Evolutionary conservation across 2,329 filamentous ascomycete genomes (phyloP).

Genomic region (Clonostachys byssicola): DNA sequence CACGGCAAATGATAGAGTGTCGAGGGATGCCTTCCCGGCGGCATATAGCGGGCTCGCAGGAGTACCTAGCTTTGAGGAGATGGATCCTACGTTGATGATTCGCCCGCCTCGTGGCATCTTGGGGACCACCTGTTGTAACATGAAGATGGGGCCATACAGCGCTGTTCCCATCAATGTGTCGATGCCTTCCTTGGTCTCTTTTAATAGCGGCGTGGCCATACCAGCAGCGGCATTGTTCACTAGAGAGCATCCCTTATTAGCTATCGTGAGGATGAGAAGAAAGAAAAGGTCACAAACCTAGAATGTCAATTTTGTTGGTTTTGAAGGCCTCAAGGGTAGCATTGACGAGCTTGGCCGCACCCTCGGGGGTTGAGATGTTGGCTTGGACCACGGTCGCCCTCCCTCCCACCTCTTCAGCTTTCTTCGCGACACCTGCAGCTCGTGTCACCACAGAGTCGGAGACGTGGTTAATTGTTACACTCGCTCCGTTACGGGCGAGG

Average conservation of each 20-base stretch:
- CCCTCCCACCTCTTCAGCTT: constrained; percentile 13
- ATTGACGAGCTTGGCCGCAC: constrained; percentile 20
- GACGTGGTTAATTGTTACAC: constrained; percentile 32
- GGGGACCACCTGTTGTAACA: constrained; percentile 21
- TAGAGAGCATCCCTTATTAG: constrained; percentile 4
- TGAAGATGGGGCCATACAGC: constrained; percentile 24
- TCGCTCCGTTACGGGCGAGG: constrained; percentile 33
- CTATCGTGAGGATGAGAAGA: not conserved
- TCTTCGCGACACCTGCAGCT: constrained; percentile 19
- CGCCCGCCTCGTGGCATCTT: constrained; percentile 26
- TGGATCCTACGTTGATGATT: constrained; percentile 15
- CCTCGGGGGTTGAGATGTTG: constrained; percentile 21
- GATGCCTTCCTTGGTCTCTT: constrained; percentile 13
- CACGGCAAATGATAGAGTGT: constrained; percentile 23
- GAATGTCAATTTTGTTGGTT: constrained; percentile 31
- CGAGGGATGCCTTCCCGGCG: constrained; percentile 23
- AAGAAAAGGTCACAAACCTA: constrained; percentile 16
- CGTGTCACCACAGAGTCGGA: constrained; percentile 21
- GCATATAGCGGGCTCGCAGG: constrained; percentile 8
- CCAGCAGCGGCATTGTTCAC: constrained; percentile 31
- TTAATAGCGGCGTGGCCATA: constrained; percentile 8
- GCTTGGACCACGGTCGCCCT: constrained; percentile 23
- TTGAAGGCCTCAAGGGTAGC: constrained; percentile 25
- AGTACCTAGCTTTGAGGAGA: constrained; percentile 9
- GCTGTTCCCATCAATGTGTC: constrained; percentile 23